These are phyloP conservation scores for Suillus fuscotomentosus DNA, from an alignment of 768 basidiomycete genomes.

Conservation along the genomic window DNA sequence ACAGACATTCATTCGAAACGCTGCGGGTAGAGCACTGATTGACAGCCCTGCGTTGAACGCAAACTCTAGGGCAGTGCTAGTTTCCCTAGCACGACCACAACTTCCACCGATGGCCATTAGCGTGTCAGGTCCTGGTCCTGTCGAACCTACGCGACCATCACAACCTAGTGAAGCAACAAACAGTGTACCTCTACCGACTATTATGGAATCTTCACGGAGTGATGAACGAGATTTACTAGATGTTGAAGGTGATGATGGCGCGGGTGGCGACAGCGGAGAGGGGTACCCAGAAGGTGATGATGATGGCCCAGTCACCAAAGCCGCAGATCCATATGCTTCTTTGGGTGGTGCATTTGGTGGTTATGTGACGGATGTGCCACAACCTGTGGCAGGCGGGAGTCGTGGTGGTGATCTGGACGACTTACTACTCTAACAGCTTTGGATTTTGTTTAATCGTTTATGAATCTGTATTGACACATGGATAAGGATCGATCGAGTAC, in stretches of 20 bases:
- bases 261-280: conserved; percentile 30
- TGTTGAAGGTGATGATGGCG: conserved; percentile 17
- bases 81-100: conserved; percentile 54
- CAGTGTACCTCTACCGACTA: conserved; percentile 32
- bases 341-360: conserved; percentile 75
- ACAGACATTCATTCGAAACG: conserved; percentile 92
- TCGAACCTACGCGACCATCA: conserved; percentile 27
- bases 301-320: conserved; percentile 29
- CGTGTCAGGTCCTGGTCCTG: conserved; percentile 56
- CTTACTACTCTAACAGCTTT: conserved; percentile 52
- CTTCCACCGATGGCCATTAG: conserved; percentile 44
- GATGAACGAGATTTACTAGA: conserved; percentile 20
- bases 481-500: conserved; percentile 5
- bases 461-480: not conserved
- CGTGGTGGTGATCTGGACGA: conserved; percentile 60
- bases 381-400: conserved; percentile 47
- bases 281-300: conserved; percentile 38
- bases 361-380: conserved; percentile 72
- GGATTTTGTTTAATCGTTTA: not conserved
- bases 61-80: conserved; percentile 70
- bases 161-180: conserved; percentile 25
- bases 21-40: conserved; percentile 74
- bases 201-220: conserved; percentile 17
- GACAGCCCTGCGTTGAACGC: conserved; percentile 91
- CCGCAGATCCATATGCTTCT: conserved; percentile 78